Evolutionary conservation across 768 basidiomycete genomes (phyloP).

Genomic region (Pulveroboletus sp.): DNA sequence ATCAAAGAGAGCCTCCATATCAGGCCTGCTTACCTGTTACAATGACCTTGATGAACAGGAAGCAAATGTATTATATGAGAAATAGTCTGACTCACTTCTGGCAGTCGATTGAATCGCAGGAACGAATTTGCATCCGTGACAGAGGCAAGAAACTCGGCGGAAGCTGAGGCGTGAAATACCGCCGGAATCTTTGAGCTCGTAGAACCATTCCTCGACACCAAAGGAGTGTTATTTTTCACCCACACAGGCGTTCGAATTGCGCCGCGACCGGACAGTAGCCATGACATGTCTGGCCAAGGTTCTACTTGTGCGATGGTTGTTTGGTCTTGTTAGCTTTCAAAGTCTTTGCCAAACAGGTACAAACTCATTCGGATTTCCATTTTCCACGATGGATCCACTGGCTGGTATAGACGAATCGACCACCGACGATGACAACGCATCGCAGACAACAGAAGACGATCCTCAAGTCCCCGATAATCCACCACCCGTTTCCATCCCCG

Average conservation of each 20-base stretch:
- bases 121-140: slow-evolving; percentile 18
- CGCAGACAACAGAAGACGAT: slow-evolving; percentile 85
- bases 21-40: slow-evolving; percentile 24
- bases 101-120: slow-evolving; percentile 16
- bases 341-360: slow-evolving; percentile 20
- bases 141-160: slow-evolving; percentile 28
- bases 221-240: background rate
- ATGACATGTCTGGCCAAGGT: slow-evolving; percentile 11
- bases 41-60: slow-evolving; percentile 15
- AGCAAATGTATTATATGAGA: background rate
- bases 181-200: slow-evolving; percentile 11
- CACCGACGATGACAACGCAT: slow-evolving; percentile 62
- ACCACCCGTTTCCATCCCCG: slow-evolving; percentile 37
- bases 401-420: slow-evolving; percentile 42
- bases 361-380: slow-evolving; percentile 15
- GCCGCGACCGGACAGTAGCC: slow-evolving; percentile 1
- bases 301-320: slow-evolving; percentile 2
- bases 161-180: slow-evolving; percentile 22
- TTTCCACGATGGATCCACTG: slow-evolving; percentile 17
- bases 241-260: background rate
- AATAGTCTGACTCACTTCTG: slow-evolving; percentile 24
- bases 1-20: background rate
- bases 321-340: slow-evolving; percentile 25
- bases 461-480: slow-evolving; percentile 69
- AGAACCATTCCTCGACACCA: slow-evolving; percentile 9